Conservation (phyloP, 257 asterid species). For the Paraleonurus japonicus region DNA sequence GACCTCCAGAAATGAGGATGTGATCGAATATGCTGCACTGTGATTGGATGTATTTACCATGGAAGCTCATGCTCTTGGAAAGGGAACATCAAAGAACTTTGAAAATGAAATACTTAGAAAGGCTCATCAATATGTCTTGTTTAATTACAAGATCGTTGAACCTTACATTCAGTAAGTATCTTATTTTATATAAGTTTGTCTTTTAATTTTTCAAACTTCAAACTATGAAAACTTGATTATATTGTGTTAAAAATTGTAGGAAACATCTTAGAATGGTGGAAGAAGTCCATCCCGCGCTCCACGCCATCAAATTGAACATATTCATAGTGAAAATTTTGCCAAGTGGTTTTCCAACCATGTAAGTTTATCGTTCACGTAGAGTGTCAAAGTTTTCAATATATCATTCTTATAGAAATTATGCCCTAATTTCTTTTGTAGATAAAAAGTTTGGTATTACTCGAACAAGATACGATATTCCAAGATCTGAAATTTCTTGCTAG, state of each 20-base stretch:
- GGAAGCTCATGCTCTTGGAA: neutral
- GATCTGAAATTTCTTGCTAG: neutral
- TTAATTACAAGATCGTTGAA: neutral
- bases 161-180: neutral
- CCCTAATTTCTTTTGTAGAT: neutral
- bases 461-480: neutral
- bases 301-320: neutral
- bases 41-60: neutral
- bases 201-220: neutral
- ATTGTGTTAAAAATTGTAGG: neutral
- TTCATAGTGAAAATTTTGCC: conserved; percentile 2
- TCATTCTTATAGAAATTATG: neutral
- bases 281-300: neutral
- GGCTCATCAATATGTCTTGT: neutral
- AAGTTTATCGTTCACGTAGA: neutral
- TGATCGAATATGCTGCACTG: neutral
- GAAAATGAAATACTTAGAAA: neutral
- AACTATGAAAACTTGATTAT: neutral
- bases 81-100: neutral
- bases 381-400: neutral
- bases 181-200: neutral
- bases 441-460: neutral
- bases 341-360: conserved; percentile 4
- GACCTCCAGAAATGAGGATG: neutral
- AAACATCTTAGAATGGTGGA: neutral